Evolutionary conservation across 208 protist genomes (phyloP).

Genomic region (Balamuthia mandrillaris): DNA sequence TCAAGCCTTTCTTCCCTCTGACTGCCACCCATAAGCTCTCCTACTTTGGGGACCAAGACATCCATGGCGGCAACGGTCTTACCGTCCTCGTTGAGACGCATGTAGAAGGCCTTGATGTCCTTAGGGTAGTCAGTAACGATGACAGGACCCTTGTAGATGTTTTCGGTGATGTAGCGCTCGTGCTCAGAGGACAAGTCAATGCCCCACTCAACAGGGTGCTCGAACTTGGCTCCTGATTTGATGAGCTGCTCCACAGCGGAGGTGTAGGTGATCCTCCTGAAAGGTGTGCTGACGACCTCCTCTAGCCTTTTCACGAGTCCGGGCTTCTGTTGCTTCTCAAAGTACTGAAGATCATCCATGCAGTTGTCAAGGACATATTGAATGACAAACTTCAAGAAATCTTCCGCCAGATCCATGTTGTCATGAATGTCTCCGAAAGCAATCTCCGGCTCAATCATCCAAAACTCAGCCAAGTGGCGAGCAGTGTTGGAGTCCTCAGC

Average conservation of each 20-base stretch:
- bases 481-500: constrained; percentile 72
- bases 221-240: constrained; percentile 45
- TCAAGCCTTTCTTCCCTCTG: constrained; percentile 61
- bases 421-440: constrained; percentile 67
- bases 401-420: constrained; percentile 57
- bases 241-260: constrained; percentile 68
- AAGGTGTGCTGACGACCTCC: constrained; percentile 29
- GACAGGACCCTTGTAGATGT: constrained; percentile 43
- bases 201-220: constrained; percentile 60
- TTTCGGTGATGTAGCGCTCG: constrained; percentile 63
- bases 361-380: constrained; percentile 19
- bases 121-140: constrained; percentile 76
- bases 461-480: constrained; percentile 80
- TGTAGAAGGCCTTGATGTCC: constrained; percentile 76
- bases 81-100: constrained; percentile 66
- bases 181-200: constrained; percentile 72
- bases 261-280: constrained; percentile 68
- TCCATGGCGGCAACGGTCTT: constrained; percentile 71
- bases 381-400: constrained; percentile 43
- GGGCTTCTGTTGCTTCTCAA: constrained; percentile 36
- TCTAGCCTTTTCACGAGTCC: constrained; percentile 47
- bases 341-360: constrained; percentile 47
- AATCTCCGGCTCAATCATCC: constrained; percentile 83
- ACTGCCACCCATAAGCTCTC: constrained; percentile 77
- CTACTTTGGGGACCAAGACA: constrained; percentile 69